A percentile compares a stretch with the other conserved stretches of the same genome.
Conservation (phyloP, 2,329 filamentous ascomycete genomes). For the Fusarium sp. region DNA sequence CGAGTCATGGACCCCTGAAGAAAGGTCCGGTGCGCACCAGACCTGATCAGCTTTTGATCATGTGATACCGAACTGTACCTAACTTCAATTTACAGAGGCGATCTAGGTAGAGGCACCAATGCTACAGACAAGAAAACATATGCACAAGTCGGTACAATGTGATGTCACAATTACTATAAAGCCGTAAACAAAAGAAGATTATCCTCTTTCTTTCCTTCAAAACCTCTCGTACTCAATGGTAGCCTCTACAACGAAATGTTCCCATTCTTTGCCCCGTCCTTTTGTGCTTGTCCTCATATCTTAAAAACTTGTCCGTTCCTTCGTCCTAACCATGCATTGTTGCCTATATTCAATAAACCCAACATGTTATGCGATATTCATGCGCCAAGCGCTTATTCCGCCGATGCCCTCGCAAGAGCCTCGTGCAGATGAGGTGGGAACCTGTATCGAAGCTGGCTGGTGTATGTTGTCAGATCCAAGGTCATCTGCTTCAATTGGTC, state of each 20-base stretch:
- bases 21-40: neutral
- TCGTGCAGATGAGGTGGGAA: conserved; percentile 90
- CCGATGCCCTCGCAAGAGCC: conserved; percentile 83
- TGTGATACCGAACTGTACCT: neutral
- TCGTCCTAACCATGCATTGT: conserved; percentile 19
- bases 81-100: neutral
- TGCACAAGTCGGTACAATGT: conserved; percentile 22
- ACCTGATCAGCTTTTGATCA: neutral
- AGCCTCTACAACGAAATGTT: conserved; percentile 9
- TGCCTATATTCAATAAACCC: conserved; percentile 28
- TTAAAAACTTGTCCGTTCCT: conserved; percentile 6
- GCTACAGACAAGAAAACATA: neutral
- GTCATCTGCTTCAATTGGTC: conserved; percentile 82
- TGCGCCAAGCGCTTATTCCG: conserved; percentile 59
- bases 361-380: neutral
- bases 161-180: conserved; percentile 35
- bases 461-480: conserved; percentile 92
- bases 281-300: conserved; percentile 10
- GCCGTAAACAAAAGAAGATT: conserved; percentile 10
- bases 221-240: conserved; percentile 5
- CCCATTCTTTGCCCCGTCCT: conserved; percentile 14
- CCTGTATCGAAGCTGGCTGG: conserved; percentile 90
- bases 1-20: conserved; percentile 43
- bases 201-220: conserved; percentile 7
- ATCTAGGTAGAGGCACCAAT: too few species aligned